Evolutionary conservation across 257 asterid species (phyloP).

Genomic region (Solanum acaule): DNA sequence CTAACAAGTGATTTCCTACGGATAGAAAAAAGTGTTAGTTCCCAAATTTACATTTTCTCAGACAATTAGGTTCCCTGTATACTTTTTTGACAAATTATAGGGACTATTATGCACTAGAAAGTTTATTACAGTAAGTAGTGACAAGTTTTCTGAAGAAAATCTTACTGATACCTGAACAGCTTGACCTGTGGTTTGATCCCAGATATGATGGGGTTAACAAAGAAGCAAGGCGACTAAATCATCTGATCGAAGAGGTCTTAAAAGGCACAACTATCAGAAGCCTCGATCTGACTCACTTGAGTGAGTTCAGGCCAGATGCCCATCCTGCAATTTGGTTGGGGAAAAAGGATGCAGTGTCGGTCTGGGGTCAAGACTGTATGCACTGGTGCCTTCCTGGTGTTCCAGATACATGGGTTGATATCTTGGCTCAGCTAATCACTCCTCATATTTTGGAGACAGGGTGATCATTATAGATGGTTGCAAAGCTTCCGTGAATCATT

Average conservation of each 20-base stretch:
- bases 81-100: neutral
- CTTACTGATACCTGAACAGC: conserved; percentile 44
- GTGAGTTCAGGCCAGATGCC: conserved; percentile 89
- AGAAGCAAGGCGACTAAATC: conserved; percentile 69
- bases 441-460: conserved; percentile 29
- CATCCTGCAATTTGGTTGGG: conserved; percentile 98
- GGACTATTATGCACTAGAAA: neutral
- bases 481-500: neutral
- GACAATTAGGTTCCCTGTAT: neutral
- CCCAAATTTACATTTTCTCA: neutral
- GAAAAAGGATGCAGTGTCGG: conserved; percentile 79
- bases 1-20: neutral
- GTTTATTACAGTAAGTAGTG: neutral
- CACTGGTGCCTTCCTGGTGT: conserved; percentile 98
- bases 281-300: conserved; percentile 63
- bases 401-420: conserved; percentile 97
- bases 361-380: conserved; percentile 98
- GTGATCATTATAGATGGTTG: neutral
- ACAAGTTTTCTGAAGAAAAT: neutral
- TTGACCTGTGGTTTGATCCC: conserved; percentile 87
- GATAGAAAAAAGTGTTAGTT: neutral
- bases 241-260: conserved; percentile 48
- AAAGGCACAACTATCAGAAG: conserved; percentile 40
- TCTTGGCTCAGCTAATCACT: conserved; percentile 49
- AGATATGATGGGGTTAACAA: conserved; percentile 67